phyloP scores from a whole-genome alignment of 2,329 filamentous ascomycete species.

The Trichothecium sympodiale region DNA sequence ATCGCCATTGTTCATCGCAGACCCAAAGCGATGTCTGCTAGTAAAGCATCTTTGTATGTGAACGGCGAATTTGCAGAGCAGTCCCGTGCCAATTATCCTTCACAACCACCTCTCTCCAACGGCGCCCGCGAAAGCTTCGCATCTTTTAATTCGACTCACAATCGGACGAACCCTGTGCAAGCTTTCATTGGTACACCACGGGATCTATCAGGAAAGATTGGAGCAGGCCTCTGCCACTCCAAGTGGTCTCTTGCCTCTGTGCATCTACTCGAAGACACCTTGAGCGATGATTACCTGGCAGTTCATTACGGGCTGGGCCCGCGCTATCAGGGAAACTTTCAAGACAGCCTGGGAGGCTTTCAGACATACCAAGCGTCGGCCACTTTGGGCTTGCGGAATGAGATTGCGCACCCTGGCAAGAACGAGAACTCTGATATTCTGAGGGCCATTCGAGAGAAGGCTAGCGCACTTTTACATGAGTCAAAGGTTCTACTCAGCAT shows the following conservation, averaged over 20 bases:
- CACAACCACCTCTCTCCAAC: slow-evolving; percentile 55
- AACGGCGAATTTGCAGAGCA: slow-evolving; percentile 92
- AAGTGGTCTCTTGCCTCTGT: slow-evolving; percentile 86
- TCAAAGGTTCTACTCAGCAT: slow-evolving; percentile 73
- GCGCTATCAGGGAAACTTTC: slow-evolving; percentile 89
- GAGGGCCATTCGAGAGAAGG: slow-evolving; percentile 75
- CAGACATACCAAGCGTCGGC: slow-evolving; percentile 94
- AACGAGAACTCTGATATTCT: slow-evolving; percentile 89
- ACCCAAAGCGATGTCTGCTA: slow-evolving; percentile 61
- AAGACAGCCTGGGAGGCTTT: slow-evolving; percentile 90
- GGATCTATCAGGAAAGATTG: slow-evolving; percentile 68
- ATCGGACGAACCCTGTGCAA: slow-evolving; percentile 62
- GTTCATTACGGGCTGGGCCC: slow-evolving; percentile 86
- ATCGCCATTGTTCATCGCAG: slow-evolving; percentile 78
- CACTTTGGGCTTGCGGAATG: slow-evolving; percentile 80
- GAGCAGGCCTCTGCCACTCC: slow-evolving; percentile 61
- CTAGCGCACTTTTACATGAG: slow-evolving; percentile 71
- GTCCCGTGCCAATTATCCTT: slow-evolving; percentile 78
- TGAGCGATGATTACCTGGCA: slow-evolving; percentile 85
- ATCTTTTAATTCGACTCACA: slow-evolving; percentile 49
- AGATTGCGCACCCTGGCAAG: slow-evolving; percentile 78
- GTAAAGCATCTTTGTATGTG: slow-evolving; percentile 80
- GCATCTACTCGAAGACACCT: slow-evolving; percentile 74
- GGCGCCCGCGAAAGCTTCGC: slow-evolving; percentile 57
- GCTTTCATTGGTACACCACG: slow-evolving; percentile 89